Evolutionary conservation across 148 eudicot genomes (phyloP).

Genomic region (Rhododendron henanense): DNA sequence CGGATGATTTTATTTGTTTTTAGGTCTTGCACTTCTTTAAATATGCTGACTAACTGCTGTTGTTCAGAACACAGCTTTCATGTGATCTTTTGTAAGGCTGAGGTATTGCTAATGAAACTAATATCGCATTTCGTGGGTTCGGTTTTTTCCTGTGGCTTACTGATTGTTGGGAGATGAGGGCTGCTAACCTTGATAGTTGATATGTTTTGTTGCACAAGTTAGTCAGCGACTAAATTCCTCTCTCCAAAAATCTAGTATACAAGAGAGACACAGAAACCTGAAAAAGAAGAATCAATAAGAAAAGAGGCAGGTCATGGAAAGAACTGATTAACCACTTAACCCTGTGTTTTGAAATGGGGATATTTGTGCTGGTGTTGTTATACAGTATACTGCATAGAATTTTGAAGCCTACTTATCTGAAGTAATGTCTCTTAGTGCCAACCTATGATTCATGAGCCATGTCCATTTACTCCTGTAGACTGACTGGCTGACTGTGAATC

Average conservation of each 20-base stretch:
- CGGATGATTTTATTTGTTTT: background rate
- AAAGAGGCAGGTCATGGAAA: background rate
- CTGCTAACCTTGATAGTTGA: background rate
- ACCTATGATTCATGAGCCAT: background rate
- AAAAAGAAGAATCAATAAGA: background rate
- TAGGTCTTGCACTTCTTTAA: background rate
- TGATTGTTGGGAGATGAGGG: background rate
- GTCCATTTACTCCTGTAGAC: slow-evolving; percentile 4
- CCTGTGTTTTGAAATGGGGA: background rate
- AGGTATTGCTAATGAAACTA: background rate
- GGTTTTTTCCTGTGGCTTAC: background rate
- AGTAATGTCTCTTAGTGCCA: background rate
- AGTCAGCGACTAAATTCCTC: background rate
- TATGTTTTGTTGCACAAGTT: background rate
- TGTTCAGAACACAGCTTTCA: background rate
- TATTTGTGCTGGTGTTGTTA: background rate
- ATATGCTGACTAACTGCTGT: background rate
- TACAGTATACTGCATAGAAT: background rate
- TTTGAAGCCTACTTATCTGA: background rate
- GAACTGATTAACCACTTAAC: background rate
- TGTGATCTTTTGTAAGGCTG: background rate
- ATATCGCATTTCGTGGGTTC: background rate
- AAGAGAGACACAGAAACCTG: background rate
- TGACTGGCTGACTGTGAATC: background rate
- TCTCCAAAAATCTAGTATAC: background rate